Conservation (phyloP, 495 filamentous ascomycete species). For the Sordaria brevicollis region DNA sequence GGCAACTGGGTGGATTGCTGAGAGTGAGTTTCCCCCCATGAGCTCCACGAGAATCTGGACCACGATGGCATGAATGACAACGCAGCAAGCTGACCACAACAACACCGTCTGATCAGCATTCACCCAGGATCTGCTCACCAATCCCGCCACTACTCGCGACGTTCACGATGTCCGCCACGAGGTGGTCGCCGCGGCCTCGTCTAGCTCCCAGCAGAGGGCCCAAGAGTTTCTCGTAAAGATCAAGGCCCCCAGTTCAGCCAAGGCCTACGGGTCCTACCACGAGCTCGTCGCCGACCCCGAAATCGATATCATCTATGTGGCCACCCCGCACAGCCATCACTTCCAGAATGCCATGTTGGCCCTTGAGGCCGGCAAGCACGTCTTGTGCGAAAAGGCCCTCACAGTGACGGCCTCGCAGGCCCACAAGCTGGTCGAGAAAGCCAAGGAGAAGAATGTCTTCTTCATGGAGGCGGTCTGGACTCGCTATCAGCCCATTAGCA, state of each 20-base stretch:
- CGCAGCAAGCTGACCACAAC: background rate
- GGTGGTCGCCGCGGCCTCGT: conserved; percentile 74
- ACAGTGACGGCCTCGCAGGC: conserved; percentile 82
- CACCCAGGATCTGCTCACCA: conserved; percentile 69
- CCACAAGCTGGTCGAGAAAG: conserved; percentile 61
- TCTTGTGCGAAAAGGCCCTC: conserved; percentile 89
- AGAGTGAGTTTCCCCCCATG: conserved; percentile 37
- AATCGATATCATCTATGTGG: conserved; percentile 85
- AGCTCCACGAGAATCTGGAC: background rate
- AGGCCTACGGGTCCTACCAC: conserved; percentile 71
- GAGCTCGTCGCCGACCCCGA: conserved; percentile 66
- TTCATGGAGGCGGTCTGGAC: conserved; percentile 98
- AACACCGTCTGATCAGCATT: conserved; percentile 43
- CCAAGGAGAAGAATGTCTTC: conserved; percentile 73
- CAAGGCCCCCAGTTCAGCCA: conserved; percentile 52
- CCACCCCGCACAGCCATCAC: conserved; percentile 92
- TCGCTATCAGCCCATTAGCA: conserved; percentile 73
- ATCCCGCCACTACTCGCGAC: conserved; percentile 54
- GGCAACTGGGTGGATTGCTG: conserved; percentile 73
- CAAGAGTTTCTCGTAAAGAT: conserved; percentile 59
- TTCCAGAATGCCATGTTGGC: conserved; percentile 83
- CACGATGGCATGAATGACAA: background rate
- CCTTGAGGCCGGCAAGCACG: conserved; percentile 74
- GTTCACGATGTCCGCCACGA: conserved; percentile 69
- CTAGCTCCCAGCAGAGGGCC: conserved; percentile 57